phyloP scores from a whole-genome alignment of 768 basidiomycete species.

The Tulasnella sp. region DNA sequence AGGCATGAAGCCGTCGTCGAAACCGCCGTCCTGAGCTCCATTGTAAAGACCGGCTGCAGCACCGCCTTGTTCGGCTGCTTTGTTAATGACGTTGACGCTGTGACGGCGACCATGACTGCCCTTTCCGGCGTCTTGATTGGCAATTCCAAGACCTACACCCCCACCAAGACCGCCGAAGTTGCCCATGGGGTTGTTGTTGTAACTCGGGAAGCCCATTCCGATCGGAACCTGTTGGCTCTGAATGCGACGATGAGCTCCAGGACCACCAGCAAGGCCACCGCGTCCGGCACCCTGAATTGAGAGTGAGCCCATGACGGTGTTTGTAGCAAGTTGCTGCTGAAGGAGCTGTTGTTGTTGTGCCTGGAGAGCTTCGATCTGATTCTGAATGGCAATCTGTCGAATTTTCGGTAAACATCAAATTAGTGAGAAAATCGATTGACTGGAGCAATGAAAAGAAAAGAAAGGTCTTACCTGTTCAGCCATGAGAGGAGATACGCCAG shows the following conservation, averaged over 20 bases:
- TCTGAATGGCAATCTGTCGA: conserved; percentile 79
- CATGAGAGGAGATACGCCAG: conserved; percentile 66
- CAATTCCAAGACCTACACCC: conserved; percentile 38
- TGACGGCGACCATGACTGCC: conserved; percentile 85
- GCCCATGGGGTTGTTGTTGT: conserved; percentile 11
- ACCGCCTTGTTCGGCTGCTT: conserved; percentile 49
- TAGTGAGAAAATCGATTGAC: not conserved
- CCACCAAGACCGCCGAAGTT: conserved; percentile 25
- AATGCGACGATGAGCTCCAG: conserved; percentile 63
- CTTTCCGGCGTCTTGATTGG: conserved; percentile 37
- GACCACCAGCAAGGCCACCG: conserved; percentile 10
- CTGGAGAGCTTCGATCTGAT: conserved; percentile 82
- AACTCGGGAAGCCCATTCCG: conserved; percentile 48
- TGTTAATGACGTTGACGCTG: conserved; percentile 88
- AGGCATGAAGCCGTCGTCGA: conserved; percentile 76
- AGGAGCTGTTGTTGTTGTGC: conserved; percentile 88
- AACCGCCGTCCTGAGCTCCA: conserved; percentile 50
- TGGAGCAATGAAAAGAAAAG: not conserved
- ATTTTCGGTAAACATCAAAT: conserved; percentile 25
- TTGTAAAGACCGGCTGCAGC: conserved; percentile 38
- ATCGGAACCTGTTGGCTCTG: conserved; percentile 66
- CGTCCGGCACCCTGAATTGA: conserved; percentile 60
- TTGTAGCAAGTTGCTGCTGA: conserved; percentile 85
- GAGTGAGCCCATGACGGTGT: conserved; percentile 59
- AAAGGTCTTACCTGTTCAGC: conserved; percentile 76